A percentile compares a stretch with the other conserved stretches of the same genome.
Evolutionary conservation across 2,329 filamentous ascomycete genomes (phyloP).

Genomic region (Lecanicillium sp.): DNA sequence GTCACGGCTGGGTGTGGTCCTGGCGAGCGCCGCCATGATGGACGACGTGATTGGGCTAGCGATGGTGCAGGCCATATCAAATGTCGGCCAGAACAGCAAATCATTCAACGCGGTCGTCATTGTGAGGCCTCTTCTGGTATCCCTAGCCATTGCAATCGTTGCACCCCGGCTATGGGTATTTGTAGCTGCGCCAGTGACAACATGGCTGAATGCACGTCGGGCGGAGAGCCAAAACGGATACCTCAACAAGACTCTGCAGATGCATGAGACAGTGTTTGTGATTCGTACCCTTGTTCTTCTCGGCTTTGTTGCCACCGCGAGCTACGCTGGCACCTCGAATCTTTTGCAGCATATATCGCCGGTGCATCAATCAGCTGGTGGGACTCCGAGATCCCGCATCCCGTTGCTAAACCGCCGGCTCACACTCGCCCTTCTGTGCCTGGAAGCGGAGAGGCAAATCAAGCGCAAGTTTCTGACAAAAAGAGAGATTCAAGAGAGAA

Average conservation of each 20-base stretch:
- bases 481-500: not conserved
- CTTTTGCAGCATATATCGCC: constrained; percentile 59
- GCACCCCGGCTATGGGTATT: constrained; percentile 43
- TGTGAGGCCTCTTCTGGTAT: constrained; percentile 41
- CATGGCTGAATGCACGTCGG: constrained; percentile 27
- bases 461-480: too few species aligned
- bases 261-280: constrained; percentile 32
- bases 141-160: constrained; percentile 43
- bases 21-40: constrained; percentile 71
- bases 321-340: constrained; percentile 57
- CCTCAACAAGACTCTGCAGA: constrained; percentile 22
- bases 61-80: constrained; percentile 70
- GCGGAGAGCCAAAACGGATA: constrained; percentile 17
- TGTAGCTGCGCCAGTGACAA: constrained; percentile 36
- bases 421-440: too few species aligned
- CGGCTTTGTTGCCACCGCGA: constrained; percentile 42
- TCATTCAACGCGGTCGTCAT: constrained; percentile 29
- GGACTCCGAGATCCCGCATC: constrained; percentile 35
- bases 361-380: constrained; percentile 56
- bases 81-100: constrained; percentile 39
- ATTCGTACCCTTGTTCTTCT: constrained; percentile 46
- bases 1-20: constrained; percentile 52
- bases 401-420: not conserved
- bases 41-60: constrained; percentile 74
- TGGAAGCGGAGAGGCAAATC: too few species aligned